phyloP scores from a whole-genome alignment of 2,329 filamentous ascomycete species.

The Coniochaeta hoffmannii region DNA sequence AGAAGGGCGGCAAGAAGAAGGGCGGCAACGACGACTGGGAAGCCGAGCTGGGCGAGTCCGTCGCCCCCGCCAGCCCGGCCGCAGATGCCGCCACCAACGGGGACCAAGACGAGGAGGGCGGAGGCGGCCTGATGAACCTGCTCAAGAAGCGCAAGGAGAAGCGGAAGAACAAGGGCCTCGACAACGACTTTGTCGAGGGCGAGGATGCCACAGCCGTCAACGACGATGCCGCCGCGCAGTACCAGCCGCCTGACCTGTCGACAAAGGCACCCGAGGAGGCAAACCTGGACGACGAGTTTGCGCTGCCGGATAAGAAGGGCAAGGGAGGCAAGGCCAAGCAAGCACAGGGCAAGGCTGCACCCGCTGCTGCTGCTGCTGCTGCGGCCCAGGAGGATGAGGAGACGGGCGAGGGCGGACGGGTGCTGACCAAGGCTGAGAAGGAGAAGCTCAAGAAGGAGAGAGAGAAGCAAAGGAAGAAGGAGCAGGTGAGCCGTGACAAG shows the following conservation, averaged over 20 bases:
- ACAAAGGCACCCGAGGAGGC: constrained; percentile 75
- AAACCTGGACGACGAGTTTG: constrained; percentile 78
- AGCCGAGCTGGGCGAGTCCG: constrained; percentile 75
- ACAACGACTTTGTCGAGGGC: constrained; percentile 66
- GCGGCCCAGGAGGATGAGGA: constrained; percentile 39
- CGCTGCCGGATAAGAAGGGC: constrained; percentile 67
- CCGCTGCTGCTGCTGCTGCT: constrained; percentile 36
- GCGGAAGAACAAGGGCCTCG: constrained; percentile 80
- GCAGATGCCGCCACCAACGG: constrained; percentile 39
- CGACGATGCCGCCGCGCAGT: constrained; percentile 25
- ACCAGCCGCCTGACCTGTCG: constrained; percentile 39
- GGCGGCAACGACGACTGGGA: constrained; percentile 93
- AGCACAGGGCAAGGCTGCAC: constrained; percentile 30
- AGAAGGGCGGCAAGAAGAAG: constrained; percentile 86
- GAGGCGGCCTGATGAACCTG: constrained; percentile 68
- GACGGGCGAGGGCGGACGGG: constrained; percentile 51
- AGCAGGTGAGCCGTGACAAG: constrained; percentile 52
- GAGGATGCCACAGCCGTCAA: constrained; percentile 45
- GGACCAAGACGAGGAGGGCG: constrained; percentile 51
- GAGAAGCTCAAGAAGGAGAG: constrained; percentile 97
- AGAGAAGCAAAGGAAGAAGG: constrained; percentile 98
- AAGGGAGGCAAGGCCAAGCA: constrained; percentile 49
- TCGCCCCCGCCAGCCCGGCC: constrained; percentile 51
- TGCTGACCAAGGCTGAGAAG: constrained; percentile 97
- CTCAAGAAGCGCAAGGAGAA: constrained; percentile 77